These are phyloP conservation scores for Fusarium sp. DNA, from an alignment of 2,329 filamentous ascomycete genomes.

Conservation along the genomic window DNA sequence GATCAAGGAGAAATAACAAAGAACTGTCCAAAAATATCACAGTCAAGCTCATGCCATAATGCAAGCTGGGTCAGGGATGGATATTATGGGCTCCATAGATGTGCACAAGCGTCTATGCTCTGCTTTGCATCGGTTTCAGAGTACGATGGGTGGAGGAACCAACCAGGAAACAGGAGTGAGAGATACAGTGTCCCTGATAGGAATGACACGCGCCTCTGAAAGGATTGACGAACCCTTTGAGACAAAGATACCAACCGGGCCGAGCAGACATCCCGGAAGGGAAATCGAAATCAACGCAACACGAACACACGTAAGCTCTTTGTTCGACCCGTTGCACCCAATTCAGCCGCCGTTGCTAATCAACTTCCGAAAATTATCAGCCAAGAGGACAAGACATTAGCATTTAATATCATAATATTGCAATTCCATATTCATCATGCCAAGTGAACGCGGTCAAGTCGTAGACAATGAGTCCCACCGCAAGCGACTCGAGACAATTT, in stretches of 20 bases:
- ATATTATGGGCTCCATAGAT: constrained; percentile 23
- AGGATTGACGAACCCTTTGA: constrained; percentile 13
- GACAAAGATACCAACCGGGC: constrained; percentile 27
- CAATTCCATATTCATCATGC: constrained; percentile 6
- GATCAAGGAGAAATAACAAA: constrained; percentile 18
- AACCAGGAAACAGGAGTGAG: constrained; percentile 34
- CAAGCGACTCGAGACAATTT: constrained; percentile 34
- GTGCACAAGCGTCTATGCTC: constrained; percentile 31
- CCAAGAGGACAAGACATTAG: constrained; percentile 20
- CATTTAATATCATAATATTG: constrained; percentile 10
- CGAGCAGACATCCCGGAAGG: constrained; percentile 23
- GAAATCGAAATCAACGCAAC: neutral
- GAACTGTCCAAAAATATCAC: constrained; percentile 19
- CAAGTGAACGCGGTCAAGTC: constrained; percentile 8
- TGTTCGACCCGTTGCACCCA: neutral
- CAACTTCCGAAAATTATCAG: neutral
- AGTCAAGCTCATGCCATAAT: constrained; percentile 19
- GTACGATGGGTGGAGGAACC: constrained; percentile 17
- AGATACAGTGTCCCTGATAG: constrained; percentile 30
- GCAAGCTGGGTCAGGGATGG: constrained; percentile 14
- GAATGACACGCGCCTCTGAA: constrained; percentile 15
- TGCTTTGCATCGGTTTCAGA: constrained; percentile 33
- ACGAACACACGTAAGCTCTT: constrained; percentile 33
- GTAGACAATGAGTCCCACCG: constrained; percentile 7
- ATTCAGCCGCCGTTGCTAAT: neutral